phyloP scores from a whole-genome alignment of 805 yeast species.

The Saccharomycopsis vini region DNA sequence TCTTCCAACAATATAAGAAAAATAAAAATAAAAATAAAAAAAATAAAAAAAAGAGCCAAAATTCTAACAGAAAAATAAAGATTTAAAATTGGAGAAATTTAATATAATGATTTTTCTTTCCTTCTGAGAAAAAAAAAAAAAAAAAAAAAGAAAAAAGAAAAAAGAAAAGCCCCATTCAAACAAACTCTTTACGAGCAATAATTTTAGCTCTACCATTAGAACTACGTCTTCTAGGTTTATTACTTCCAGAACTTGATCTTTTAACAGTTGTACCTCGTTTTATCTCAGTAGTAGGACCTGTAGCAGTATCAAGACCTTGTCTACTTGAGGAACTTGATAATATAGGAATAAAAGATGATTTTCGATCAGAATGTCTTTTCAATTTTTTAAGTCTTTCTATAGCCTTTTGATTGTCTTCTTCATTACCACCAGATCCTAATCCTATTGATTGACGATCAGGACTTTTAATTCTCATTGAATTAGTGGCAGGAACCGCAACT shows the following conservation, averaged over 20 bases:
- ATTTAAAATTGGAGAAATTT: not conserved
- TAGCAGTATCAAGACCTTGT: not conserved
- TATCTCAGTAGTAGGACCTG: not conserved
- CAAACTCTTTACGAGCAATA: constrained; percentile 16
- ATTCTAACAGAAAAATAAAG: not conserved
- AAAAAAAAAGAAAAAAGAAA: not conserved
- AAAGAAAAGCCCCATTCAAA: not conserved
- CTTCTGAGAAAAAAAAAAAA: not conserved
- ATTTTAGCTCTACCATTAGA: constrained; percentile 11
- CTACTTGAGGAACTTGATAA: constrained; percentile 1
- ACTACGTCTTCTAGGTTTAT: constrained; percentile 4
- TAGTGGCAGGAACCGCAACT: constrained; percentile 11
- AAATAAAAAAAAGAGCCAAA: not conserved
- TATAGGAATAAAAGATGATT: constrained; percentile 10
- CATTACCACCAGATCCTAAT: not conserved
- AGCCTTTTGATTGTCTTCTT: constrained; percentile 2
- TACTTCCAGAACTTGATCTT: not conserved
- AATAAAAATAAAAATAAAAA: not conserved
- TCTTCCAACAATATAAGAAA: too few species aligned
- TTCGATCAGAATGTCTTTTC: constrained; percentile 3
- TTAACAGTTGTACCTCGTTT: not conserved
- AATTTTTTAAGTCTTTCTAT: constrained; percentile 14
- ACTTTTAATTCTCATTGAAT: constrained; percentile 8
- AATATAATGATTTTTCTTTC: too few species aligned
- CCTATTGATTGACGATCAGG: constrained; percentile 3